Evolutionary conservation across 164 flowering plant genomes (phyloP).

Genomic region (Berberis thunbergii): DNA sequence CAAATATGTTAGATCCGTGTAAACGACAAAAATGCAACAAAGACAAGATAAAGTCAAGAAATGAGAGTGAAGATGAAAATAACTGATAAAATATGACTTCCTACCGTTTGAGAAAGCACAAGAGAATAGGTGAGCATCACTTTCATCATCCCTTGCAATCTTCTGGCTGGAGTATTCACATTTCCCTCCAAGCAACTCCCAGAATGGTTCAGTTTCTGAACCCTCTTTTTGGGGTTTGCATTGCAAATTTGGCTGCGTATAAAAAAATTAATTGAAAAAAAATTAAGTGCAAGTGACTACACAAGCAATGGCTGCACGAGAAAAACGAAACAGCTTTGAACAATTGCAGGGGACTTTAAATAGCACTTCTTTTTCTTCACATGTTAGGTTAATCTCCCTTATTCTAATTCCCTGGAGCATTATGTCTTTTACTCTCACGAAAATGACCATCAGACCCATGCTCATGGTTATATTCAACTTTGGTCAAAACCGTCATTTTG

Average conservation of each 20-base stretch:
- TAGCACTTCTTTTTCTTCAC: no score
- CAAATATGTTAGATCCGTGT: slow-evolving; percentile 12
- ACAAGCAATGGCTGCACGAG: not conserved
- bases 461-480: no score
- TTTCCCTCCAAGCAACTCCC: slow-evolving; percentile 89
- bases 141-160: slow-evolving; percentile 60
- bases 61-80: not conserved
- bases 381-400: no score
- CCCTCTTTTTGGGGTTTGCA: slow-evolving; percentile 84
- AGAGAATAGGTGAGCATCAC: slow-evolving; percentile 86
- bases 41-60: not conserved
- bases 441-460: no score
- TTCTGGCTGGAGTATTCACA: slow-evolving; percentile 81
- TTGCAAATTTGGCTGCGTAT: slow-evolving; percentile 79
- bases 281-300: not conserved
- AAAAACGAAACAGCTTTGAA: not conserved
- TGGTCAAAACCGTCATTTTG: no score
- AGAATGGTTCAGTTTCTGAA: slow-evolving; percentile 79
- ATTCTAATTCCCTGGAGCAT: no score
- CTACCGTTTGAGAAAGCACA: slow-evolving; percentile 70
- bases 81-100: not conserved
- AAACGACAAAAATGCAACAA: not conserved
- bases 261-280: slow-evolving; percentile 4
- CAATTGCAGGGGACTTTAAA: no score
- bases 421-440: no score